phyloP scores from a whole-genome alignment of 2,329 filamentous ascomycete species.

The Claviceps purpurea region DNA sequence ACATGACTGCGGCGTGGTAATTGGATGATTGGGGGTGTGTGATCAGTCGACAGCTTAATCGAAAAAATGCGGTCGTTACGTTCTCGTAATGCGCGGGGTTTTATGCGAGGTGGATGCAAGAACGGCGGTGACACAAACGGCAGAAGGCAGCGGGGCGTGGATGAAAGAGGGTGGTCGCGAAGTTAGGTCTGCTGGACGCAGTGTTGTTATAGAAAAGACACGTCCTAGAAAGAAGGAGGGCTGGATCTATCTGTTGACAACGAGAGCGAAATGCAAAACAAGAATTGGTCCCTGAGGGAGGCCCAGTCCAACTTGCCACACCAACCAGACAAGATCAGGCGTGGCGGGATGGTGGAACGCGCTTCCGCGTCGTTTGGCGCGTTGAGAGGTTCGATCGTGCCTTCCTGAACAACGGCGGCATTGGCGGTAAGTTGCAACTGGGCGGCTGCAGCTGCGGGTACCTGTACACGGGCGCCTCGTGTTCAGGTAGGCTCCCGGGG shows the following conservation, averaged over 20 bases:
- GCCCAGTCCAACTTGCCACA: neutral
- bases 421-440: neutral
- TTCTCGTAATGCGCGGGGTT: neutral
- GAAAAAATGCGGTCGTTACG: neutral
- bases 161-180: neutral
- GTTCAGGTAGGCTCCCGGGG: no score
- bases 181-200: neutral
- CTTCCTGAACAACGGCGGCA: neutral
- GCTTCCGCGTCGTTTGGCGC: conserved; percentile 14
- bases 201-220: neutral
- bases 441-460: neutral
- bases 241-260: neutral
- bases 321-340: neutral
- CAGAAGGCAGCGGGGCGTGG: conserved; percentile 4
- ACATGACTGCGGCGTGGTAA: conserved; percentile 44
- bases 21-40: neutral
- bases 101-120: conserved; percentile 2
- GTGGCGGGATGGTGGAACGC: conserved; percentile 11
- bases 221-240: neutral
- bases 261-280: neutral
- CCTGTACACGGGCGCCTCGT: neutral
- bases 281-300: neutral
- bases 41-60: neutral
- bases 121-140: conserved; percentile 2
- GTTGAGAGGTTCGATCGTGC: conserved; percentile 15